Evolutionary conservation across 1,284 basidiomycete species (phyloP).

Genomic region (Pseudozyma tsukubaensis): DNA sequence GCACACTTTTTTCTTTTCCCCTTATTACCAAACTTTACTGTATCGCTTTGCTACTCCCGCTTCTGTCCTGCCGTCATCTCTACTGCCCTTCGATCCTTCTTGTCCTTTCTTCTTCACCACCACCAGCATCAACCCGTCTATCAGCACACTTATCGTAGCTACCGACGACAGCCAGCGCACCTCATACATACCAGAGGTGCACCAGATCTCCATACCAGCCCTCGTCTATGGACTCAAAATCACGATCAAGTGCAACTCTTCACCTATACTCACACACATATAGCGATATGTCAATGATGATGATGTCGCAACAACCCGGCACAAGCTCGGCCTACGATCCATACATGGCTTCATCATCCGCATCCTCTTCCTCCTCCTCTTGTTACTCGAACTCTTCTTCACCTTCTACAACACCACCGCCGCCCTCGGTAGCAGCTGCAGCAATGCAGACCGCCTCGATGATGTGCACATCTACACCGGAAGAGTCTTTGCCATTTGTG

Average conservation of each 20-base stretch:
- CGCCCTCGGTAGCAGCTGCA: constrained; percentile 8
- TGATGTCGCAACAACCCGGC: constrained; percentile 29
- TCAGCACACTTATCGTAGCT: background rate
- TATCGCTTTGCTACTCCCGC: too few species aligned
- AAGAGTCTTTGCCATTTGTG: constrained; percentile 32
- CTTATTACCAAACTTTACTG: too few species aligned
- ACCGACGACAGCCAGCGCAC: background rate
- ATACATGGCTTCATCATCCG: constrained; percentile 25
- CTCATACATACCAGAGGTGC: too few species aligned
- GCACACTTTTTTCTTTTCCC: too few species aligned
- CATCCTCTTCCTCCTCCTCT: constrained; percentile 25
- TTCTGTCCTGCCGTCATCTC: too few species aligned
- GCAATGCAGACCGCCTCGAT: constrained; percentile 19
- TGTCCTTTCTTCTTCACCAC: background rate
- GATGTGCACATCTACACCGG: constrained; percentile 12
- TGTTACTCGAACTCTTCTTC: constrained; percentile 34
- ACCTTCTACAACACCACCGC: constrained; percentile 26
- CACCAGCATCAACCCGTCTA: background rate
- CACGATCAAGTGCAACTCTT: background rate
- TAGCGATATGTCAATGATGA: constrained; percentile 8
- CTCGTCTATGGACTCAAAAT: background rate
- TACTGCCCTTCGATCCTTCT: too few species aligned
- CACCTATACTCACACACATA: background rate
- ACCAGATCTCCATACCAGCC: too few species aligned
- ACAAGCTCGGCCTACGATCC: constrained; percentile 21